A percentile compares a stretch with the other conserved stretches of the same genome.
These are phyloP conservation scores for Podospora pseudocomata DNA, from an alignment of 495 filamentous ascomycete species.

Conservation along the genomic window DNA sequence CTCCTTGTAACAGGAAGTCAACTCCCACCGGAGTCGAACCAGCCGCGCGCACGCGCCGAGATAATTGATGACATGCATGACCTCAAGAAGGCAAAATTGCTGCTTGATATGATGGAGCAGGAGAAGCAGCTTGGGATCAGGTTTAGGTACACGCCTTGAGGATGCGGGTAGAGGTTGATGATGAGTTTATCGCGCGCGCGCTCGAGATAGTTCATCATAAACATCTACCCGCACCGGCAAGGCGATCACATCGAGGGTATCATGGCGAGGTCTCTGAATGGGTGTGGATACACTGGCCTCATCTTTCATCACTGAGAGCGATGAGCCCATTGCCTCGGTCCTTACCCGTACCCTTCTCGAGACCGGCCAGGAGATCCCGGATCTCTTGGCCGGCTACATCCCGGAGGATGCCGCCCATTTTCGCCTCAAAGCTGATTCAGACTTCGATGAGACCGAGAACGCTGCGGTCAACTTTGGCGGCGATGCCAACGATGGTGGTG, in stretches of 20 bases:
- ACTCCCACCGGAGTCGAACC: no score
- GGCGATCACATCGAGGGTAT: no score
- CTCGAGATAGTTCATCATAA: no score
- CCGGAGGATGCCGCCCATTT: slow-evolving; percentile 52
- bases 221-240: no score
- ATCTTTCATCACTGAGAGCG: slow-evolving; percentile 73
- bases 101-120: no score
- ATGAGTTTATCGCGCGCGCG: no score
- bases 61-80: background rate
- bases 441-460: slow-evolving; percentile 43
- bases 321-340: slow-evolving; percentile 63
- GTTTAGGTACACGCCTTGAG: no score
- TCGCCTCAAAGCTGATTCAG: slow-evolving; percentile 60
- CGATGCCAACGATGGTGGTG: slow-evolving; percentile 11
- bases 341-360: slow-evolving; percentile 81
- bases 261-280: no score
- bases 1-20: no score
- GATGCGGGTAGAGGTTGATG: no score
- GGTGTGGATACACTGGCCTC: slow-evolving; percentile 53
- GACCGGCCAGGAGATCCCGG: slow-evolving; percentile 69
- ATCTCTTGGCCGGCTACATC: slow-evolving; percentile 66
- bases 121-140: no score
- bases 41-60: no score
- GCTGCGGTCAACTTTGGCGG: slow-evolving; percentile 15
- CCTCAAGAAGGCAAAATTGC: background rate